phyloP scores from a whole-genome alignment of 441 rosid species.

The Syzygium syzygioides region DNA sequence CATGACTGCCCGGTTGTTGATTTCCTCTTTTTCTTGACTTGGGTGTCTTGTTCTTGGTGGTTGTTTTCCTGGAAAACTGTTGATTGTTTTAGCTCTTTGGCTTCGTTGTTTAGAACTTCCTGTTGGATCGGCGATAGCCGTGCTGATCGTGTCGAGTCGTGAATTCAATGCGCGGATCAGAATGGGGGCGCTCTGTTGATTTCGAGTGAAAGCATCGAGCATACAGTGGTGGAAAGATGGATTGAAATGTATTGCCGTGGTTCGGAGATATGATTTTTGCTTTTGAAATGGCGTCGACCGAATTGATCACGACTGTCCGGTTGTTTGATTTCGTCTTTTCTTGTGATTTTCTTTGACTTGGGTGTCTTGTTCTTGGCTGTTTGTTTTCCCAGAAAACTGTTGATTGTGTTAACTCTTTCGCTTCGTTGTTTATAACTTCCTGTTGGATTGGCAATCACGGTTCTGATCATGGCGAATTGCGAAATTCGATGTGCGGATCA shows the following conservation, averaged over 20 bases:
- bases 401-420: background rate
- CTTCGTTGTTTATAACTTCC: too few relatives aligned
- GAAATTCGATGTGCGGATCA: background rate
- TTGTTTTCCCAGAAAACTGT: background rate
- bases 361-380: background rate
- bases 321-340: background rate
- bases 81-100: background rate
- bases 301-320: background rate
- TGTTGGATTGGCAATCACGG: background rate
- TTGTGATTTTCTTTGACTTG: background rate
- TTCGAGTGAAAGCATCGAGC: background rate
- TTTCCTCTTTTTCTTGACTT: background rate
- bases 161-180: background rate
- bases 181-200: background rate
- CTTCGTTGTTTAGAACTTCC: too few relatives aligned
- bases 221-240: background rate
- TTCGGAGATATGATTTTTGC: background rate
- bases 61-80: background rate
- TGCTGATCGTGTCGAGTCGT: background rate
- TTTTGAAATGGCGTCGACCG: background rate
- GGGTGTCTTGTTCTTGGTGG: background rate
- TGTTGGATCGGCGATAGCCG: background rate
- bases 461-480: background rate
- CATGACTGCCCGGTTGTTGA: background rate
- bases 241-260: background rate